A percentile compares a stretch with the other conserved stretches of the same genome.
Evolutionary conservation across 768 basidiomycete genomes (phyloP).

Genomic region (Collybia mongolica): DNA sequence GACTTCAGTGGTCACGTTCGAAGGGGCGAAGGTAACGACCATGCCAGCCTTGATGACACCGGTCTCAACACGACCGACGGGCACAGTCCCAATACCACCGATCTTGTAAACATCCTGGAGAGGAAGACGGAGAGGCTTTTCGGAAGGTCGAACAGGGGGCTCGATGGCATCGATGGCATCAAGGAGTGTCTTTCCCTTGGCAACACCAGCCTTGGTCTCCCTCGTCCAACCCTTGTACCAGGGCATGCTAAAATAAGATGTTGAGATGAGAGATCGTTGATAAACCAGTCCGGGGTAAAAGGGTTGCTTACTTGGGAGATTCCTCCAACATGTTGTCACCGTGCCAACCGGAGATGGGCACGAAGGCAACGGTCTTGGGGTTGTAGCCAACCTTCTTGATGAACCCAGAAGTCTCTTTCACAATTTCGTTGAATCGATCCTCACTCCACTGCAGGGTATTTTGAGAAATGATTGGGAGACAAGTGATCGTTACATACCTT

Average conservation of each 20-base stretch:
- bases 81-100: constrained; percentile 99
- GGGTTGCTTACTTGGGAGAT: constrained; percentile 76
- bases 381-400: constrained; percentile 99
- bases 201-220: constrained; percentile 89
- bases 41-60: constrained; percentile 99
- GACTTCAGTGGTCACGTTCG: constrained; percentile 99
- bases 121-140: constrained; percentile 99
- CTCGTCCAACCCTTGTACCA: constrained; percentile 99
- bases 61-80: constrained; percentile 99
- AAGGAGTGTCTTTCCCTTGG: constrained; percentile 99
- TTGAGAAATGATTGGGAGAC: neutral
- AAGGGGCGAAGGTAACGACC: constrained; percentile 95
- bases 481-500: constrained; percentile 51
- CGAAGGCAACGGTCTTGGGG: constrained; percentile 97
- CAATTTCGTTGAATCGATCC: constrained; percentile 99
- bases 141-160: constrained; percentile 92
- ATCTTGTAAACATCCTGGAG: constrained; percentile 99
- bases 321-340: constrained; percentile 99
- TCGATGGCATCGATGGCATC: constrained; percentile 99
- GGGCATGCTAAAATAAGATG: constrained; percentile 66
- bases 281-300: neutral
- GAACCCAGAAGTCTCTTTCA: constrained; percentile 97
- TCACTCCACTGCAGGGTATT: constrained; percentile 82
- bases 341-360: constrained; percentile 99
- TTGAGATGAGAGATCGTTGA: constrained; percentile 14